Conservation (phyloP, 2,329 filamentous ascomycete genomes). For the Trichoderma polysporum region DNA sequence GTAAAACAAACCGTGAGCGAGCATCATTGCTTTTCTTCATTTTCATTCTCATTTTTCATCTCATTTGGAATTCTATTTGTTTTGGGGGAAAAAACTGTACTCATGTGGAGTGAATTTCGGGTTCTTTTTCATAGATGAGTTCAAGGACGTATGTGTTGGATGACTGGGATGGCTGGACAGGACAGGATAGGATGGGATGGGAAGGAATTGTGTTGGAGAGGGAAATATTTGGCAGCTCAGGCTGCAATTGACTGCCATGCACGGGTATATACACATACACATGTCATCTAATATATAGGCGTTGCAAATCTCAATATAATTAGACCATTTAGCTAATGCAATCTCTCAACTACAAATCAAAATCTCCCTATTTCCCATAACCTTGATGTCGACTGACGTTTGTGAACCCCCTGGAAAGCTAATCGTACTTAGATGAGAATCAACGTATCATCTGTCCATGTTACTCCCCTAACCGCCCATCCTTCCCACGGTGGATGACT, state of each 20-base stretch:
- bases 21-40: not conserved
- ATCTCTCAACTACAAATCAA: constrained; percentile 14
- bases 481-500: not conserved
- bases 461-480: not conserved
- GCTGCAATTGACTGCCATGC: not conserved
- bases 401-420: not conserved
- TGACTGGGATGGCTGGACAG: not conserved
- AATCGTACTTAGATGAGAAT: not conserved
- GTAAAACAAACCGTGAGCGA: not conserved
- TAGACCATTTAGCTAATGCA: constrained; percentile 16
- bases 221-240: not conserved
- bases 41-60: not conserved
- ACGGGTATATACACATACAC: not conserved
- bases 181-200: not conserved
- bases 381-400: not conserved
- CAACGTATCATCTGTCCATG: not conserved
- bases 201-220: not conserved
- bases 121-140: not conserved
- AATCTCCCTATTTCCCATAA: not conserved
- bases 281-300: constrained; percentile 10
- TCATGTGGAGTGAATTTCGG: not conserved
- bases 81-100: not conserved
- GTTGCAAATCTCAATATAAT: constrained; percentile 11
- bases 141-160: not conserved
- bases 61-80: not conserved